Evolutionary conservation across 1,139 yeast species (phyloP).

Genomic region (Suhomyces atakaporum): DNA sequence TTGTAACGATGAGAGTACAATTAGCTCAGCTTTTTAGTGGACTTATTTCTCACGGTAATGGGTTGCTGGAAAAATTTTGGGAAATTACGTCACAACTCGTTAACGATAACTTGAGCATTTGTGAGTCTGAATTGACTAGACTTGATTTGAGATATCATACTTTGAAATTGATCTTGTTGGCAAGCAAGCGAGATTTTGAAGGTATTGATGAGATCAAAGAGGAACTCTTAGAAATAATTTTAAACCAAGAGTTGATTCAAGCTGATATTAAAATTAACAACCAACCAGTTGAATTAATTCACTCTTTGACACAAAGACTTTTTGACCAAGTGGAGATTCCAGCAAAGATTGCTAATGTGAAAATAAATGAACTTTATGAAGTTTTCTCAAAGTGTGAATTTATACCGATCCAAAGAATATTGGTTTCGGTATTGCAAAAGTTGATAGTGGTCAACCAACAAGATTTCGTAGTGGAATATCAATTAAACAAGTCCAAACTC

Average conservation of each 20-base stretch:
- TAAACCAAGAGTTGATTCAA: slow-evolving; percentile 26
- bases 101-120: slow-evolving; percentile 52
- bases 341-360: slow-evolving; percentile 17
- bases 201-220: slow-evolving; percentile 23
- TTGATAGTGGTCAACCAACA: slow-evolving; percentile 48
- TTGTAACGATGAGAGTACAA: slow-evolving; percentile 52
- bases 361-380: slow-evolving; percentile 22
- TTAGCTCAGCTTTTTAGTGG: slow-evolving; percentile 50
- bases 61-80: slow-evolving; percentile 35
- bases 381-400: slow-evolving; percentile 27
- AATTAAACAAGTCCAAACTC: slow-evolving; percentile 41
- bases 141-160: slow-evolving; percentile 51
- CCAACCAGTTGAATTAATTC: slow-evolving; percentile 37
- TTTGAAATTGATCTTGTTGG: slow-evolving; percentile 42
- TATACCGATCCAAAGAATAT: slow-evolving; percentile 36
- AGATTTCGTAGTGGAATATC: slow-evolving; percentile 62
- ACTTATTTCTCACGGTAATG: slow-evolving; percentile 18
- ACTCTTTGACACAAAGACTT: slow-evolving; percentile 35
- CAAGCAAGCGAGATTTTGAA: slow-evolving; percentile 24
- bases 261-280: slow-evolving; percentile 19
- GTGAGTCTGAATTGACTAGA: slow-evolving; percentile 37
- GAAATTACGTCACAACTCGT: slow-evolving; percentile 43
- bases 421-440: slow-evolving; percentile 36
- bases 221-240: slow-evolving; percentile 42
- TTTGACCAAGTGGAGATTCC: slow-evolving; percentile 22